Evolutionary conservation across 805 yeast species (phyloP), one percentile per base, ranked within the genome.

Genomic region (Hanseniaspora occidentalis): DNA sequence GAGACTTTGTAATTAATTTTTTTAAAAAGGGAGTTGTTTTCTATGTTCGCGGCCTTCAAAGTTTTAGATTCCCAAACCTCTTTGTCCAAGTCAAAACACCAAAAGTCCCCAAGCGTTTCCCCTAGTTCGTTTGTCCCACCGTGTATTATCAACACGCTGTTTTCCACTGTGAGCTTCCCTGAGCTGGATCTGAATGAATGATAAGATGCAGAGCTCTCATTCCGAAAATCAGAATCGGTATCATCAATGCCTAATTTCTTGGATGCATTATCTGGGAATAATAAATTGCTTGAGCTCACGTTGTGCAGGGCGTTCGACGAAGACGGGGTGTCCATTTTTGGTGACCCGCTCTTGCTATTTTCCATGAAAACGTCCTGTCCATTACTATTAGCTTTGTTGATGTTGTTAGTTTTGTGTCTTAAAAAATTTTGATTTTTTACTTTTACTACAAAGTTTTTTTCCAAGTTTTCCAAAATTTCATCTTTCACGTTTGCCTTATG

Each of bases 61-160:
- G 36, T 47, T 20, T 40, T 38, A 36, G 41, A 40, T 13, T 42
- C 43, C 78, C 78, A 73, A 2, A 51, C 50, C 42, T 67, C 73
- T 1, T 58, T 47, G 22, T 61, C 62, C 20, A 72, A 47, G 45
- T 69, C 67, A 45, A 69, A 72, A 57, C 64, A 61, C 77, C 77
- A 73, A 48, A 65, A 48, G 52, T 72, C 77, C 21, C 73, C 71
- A 20, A 58, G 50, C 9, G 71, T 62, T 14, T 59, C 52, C 8
- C 40, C 35, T 10, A 8, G 13, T 21, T 55, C 51, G 36, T 57
- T 46, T 1, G 67, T 62, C 3, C 70, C 70, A 19, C 70, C 70
- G 43, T 65, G 69, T 1, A 60, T 44, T 1, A 61, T 47, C 6
- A 64, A 38, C 6, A 51, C 47, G 19, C 48, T 48, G 36, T 13